A percentile compares a stretch with the other conserved stretches of the same genome.
Evolutionary conservation across 331 rosid species (phyloP).

Genomic region (Saraca asoca): DNA sequence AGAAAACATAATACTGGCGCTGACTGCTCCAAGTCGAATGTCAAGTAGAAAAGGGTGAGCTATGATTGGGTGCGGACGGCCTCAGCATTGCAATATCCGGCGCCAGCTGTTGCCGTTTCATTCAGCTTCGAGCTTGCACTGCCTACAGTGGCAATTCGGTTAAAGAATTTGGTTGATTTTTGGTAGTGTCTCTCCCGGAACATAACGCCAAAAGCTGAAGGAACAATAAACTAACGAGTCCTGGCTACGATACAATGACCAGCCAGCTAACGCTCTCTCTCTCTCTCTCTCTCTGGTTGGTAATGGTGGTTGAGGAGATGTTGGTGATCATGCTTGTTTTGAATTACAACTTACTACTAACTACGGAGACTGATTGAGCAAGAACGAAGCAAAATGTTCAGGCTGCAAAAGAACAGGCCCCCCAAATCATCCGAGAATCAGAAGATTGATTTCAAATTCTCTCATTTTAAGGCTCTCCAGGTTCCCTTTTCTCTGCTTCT

Average conservation of each 20-base stretch:
- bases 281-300: conserved; percentile 44
- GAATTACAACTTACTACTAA: not conserved
- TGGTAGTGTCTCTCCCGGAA: conserved; percentile 8
- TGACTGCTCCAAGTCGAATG: not conserved
- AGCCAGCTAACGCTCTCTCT: conserved; percentile 45
- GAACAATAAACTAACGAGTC: conserved; percentile 46
- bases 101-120: conserved; percentile 25
- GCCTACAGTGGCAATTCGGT: too few species aligned
- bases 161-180: too few species aligned
- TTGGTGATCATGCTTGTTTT: conserved; percentile 3
- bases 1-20: conserved; percentile 14
- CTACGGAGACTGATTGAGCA: conserved; percentile 15
- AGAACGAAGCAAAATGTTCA: conserved; percentile 40
- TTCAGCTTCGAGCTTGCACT: conserved; percentile 13
- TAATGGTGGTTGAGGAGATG: conserved; percentile 44
- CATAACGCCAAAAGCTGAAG: conserved; percentile 37
- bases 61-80: not conserved
- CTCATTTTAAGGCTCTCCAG: conserved; percentile 52
- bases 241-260: conserved; percentile 48
- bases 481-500: conserved; percentile 26
- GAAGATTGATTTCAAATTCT: conserved; percentile 52
- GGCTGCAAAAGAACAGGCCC: conserved; percentile 46
- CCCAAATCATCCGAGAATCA: conserved; percentile 38
- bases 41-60: not conserved
- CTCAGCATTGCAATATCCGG: not conserved